Percentiles rank a stretch among this genome's conserved stretches.
Evolutionary conservation across 331 rosid species (phyloP).

Genomic region (Rosa hybrid): DNA sequence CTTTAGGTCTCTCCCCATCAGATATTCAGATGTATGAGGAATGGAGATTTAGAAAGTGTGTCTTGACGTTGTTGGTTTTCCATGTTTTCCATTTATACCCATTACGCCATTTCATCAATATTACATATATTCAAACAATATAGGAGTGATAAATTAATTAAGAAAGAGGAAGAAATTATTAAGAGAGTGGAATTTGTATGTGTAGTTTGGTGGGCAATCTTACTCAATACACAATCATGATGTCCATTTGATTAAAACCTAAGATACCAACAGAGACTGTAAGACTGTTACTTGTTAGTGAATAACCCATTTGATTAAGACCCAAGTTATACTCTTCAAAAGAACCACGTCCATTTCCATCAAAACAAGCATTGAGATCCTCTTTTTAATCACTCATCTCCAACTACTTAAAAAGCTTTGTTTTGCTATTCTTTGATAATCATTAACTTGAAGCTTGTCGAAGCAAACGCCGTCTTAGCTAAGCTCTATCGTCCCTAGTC

Average conservation of each 20-base stretch:
- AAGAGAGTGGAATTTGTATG: slow-evolving; percentile 9
- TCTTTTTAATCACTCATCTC: slow-evolving; percentile 6
- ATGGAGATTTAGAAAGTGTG: not conserved
- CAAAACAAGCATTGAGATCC: slow-evolving; percentile 28
- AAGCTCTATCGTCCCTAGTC: not conserved
- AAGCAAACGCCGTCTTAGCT: not conserved
- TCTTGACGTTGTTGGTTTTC: slow-evolving; percentile 34
- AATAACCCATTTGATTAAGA: slow-evolving; percentile 37
- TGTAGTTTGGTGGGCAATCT: slow-evolving; percentile 32
- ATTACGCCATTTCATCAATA: not conserved
- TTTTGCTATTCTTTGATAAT: not conserved
- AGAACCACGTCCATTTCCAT: slow-evolving; percentile 25
- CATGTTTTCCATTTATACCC: not conserved
- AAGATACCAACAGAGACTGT: slow-evolving; percentile 12
- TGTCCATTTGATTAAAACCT: slow-evolving; percentile 6
- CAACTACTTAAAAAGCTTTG: not conserved
- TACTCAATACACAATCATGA: slow-evolving; percentile 14
- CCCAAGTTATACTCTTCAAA: slow-evolving; percentile 22
- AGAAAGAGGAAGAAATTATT: not conserved
- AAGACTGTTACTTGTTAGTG: slow-evolving; percentile 11
- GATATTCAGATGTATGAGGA: not conserved
- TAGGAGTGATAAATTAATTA: slow-evolving; percentile 13
- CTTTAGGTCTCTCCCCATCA: not conserved
- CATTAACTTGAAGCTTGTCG: not conserved
- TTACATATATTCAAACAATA: slow-evolving; percentile 8